These are phyloP conservation scores for Yamadazyma siamensis DNA, from an alignment of 1,139 yeast genomes.

Conservation along the genomic window DNA sequence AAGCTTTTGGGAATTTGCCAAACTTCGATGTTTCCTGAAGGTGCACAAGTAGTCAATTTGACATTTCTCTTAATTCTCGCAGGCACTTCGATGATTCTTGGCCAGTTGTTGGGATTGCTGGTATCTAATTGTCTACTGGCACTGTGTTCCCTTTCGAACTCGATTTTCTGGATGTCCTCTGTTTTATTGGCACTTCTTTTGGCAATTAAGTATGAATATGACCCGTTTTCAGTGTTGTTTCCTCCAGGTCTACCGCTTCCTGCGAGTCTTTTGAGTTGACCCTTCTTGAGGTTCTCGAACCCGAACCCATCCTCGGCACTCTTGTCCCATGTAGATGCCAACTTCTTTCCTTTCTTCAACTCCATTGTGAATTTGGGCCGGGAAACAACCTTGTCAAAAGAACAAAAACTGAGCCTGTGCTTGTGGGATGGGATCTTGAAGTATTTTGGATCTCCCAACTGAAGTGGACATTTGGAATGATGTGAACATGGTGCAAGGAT, in stretches of 20 bases:
- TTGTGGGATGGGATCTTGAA: slow-evolving; percentile 61
- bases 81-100: slow-evolving; percentile 74
- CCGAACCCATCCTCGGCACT: slow-evolving; percentile 54
- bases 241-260: slow-evolving; percentile 80
- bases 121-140: slow-evolving; percentile 21
- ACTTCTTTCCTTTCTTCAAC: slow-evolving; percentile 72
- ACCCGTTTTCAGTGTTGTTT: slow-evolving; percentile 67
- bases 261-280: slow-evolving; percentile 26
- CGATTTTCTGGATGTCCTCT: slow-evolving; percentile 32
- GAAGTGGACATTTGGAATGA: slow-evolving; percentile 84
- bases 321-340: slow-evolving; percentile 72
- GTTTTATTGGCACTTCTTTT: slow-evolving; percentile 49
- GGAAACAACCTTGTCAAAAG: slow-evolving; percentile 66
- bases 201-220: slow-evolving; percentile 72
- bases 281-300: slow-evolving; percentile 26
- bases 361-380: slow-evolving; percentile 80
- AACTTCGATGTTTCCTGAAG: slow-evolving; percentile 74
- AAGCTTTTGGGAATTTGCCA: slow-evolving; percentile 86
- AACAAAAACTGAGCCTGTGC: slow-evolving; percentile 67
- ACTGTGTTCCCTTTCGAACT: slow-evolving; percentile 28
- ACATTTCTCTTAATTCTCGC: slow-evolving; percentile 81
- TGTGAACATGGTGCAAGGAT: slow-evolving; percentile 91
- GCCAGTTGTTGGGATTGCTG: slow-evolving; percentile 51
- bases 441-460: slow-evolving; percentile 67
- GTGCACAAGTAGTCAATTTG: slow-evolving; percentile 72